Base-by-base conservation (phyloP, 768 basidiomycete genomes). In the Boletus rubescentipes region DNA sequence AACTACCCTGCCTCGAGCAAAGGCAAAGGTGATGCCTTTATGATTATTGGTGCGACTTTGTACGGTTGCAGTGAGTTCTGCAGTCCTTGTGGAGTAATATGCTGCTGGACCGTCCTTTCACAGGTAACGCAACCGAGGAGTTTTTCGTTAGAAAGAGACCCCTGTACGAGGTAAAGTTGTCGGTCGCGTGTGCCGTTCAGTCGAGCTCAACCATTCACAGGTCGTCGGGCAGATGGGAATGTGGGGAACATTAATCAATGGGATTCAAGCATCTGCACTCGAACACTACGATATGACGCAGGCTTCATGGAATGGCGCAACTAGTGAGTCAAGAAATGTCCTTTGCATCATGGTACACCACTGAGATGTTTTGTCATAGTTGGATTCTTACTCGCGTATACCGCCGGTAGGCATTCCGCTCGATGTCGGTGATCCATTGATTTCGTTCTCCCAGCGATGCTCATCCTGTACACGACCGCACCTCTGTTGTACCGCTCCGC, bases 111-210 rank as follows among this genome's bases (percentile, higher is more conserved):
- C 3, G 37, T 45, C 32, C 2, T 48, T 49, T 23, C 21, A 30
- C 58, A 92, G 91, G 89, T 21, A 93, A 93, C 59, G 89, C 91
- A 29, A 91, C 89, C 0, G 92, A 94, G 67, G 92, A 93, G 65
- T 89, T 89, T 69, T 83, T 93, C 54, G 92, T 94, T 30, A 80
- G 91, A 54, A 82, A 73, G 60, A 77, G 84, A 12, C 92, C 92
- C 6, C 73, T 93, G 37, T 93, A 91, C 61, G 92, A 93, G 73
- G 84, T 79, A 23, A 49, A 39, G 53, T 31, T 18, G 40, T 26
- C n/a, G 10, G 6, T 8, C 26, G 10, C 11, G 16, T 29, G n/a
- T 16, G 3, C 20, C 41, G 21, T 61, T 40, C 23, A 11, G 31
- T 37, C 9, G 15, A 20, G 44, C 32, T 41, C 34, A 37, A 49